Evolutionary conservation across 345 rosid genomes (phyloP), one percentile per base, ranked within the genome.

Genomic region (Eucalyptus marginata): DNA sequence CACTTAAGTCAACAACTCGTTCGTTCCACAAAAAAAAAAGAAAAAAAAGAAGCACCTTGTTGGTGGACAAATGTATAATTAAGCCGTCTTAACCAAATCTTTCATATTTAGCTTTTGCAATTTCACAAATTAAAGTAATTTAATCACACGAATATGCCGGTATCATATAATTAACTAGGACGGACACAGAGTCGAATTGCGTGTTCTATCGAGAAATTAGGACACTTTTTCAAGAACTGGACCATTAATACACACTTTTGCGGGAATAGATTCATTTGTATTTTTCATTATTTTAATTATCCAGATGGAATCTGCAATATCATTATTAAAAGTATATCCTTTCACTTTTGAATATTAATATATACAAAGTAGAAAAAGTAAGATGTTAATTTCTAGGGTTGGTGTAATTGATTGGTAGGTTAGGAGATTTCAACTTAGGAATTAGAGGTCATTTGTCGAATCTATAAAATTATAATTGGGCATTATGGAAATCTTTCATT

Each of bases 391-490:
- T 13, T 31, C 36, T 13, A 7, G 17, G 9, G 71, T 36, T 62
- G 71, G 36, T 31, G 71, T 9, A 64, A 13, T 29, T 64, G 5
- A 13, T 13, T 29, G 18, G 71, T 31, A 64, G 0, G 5, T 29
- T 15, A 15, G 11, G 11, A 31, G 40, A 15, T 66, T 2, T 66
- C 40, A n/a, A 15, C 36, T n/a, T 66, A 66, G 36, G 0, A 66
- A 66, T 66, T 0, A n/a, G 36, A 66, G 20, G 0, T n/a, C 11
- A n/a, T 31, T 5, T 15, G 40, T 31, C 6, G 11, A 64, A 66
- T 66, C 40, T 2, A 64, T 64, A 29, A 64, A n/a, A 29, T 27
- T 0, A 64, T n/a, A 27, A 12, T 12, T 5, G 0, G 64, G 66
- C 56, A 17, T 59, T 7, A 64, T n/a, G 10, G 36, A 64, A 14